Base-by-base conservation (phyloP, 768 basidiomycete species). In the Suillus clintonianus region DNA sequence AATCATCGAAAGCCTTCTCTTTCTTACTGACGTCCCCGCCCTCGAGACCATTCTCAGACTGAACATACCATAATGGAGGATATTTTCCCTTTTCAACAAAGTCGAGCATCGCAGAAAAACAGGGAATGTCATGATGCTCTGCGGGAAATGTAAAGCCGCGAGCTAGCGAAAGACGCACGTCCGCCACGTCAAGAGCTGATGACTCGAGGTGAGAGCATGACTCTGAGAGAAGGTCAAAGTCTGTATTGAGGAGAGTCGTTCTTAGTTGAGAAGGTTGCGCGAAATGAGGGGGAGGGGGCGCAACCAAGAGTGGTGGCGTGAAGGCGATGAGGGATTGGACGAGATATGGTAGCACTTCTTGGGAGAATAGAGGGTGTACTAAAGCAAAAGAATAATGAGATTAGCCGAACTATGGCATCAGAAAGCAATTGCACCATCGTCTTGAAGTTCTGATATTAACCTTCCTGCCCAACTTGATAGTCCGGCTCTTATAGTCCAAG, bases 381-480 rank as follows among this genome's bases (percentile, higher is more conserved):
- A 69, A 56, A 61, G 24, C 3, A 47, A 54, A 50, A 39, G 22
- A 36, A 19, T 8, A 14, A 9, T 37, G 19, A 64, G 50, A n/a
- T 24, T 48, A 62, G 17, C 22, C 7, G 17, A 54, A 36, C 36
- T 4, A 24, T 61, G 15, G 6, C 5, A 62, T 42, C 41, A 41
- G 15, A 42, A 24, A 42, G 42, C 17, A 8, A 56, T 13, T 57
- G 34, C 42, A 90, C 90, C 81, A 68, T 92, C 89, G 57, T 91
- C 88, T 72, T 85, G 86, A 53, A 92, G 82, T 69, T 89, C 89
- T 7, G 85, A 82, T n/a, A 92, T 84, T 3, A 85, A 82, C 67
- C 88, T 82, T 91, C 92, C 94, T 47, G 86, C 83, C 92, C 92
- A 94, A 51, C 82, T 85, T 3, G 89, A 86, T 34, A 94, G 78